Base-by-base conservation (phyloP, 208 protist genomes). In the Blechomonas ayalai region DNA sequence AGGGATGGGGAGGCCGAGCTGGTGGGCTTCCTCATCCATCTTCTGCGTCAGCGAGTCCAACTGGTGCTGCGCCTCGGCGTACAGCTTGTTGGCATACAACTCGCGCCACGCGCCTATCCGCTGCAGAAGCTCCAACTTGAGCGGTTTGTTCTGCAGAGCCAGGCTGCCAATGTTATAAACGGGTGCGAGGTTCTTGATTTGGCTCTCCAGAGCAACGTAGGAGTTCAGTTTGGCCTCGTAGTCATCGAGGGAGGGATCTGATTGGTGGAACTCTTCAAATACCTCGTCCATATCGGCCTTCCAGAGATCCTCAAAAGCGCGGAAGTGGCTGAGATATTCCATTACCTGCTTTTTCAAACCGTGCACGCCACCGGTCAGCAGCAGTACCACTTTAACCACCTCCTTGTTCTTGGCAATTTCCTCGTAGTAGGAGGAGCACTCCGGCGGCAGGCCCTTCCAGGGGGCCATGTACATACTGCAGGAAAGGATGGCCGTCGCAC, bases 221-320 rank as follows among this genome's bases (percentile, higher is more conserved):
- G 76, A 46, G 18, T 80, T 67, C n/a, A 98, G 66, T 58, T 95
- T 89, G 23, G 52, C 71, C 52, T 97, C 92, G 60, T 94, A 98
- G 56, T 96, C 89, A 8, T 97, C 90, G 10, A 98, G 70, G 18
- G 67, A 60, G 10, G 90, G 91, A 51, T 82, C 60, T 1, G 35
- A 66, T 25, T 61, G 42, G 20, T 94, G 51, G 68, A 98, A 98
- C 12, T 68, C 56, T 32, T 85, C 73, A 71, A 97, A 98, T n/a
- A 65, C 79, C 12, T 64, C 66, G 54, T 97, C 72, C 75, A 92
- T 97, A 64, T 98, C 79, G 13, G 79, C 63, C 67, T 92, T 90
- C 96, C 97, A 98, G 10, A 98, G 88, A 36, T 90, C 83, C 52
- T 95, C 77, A 66, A 96, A 97, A 62, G 84, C 76, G 49, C 71